Conservation (phyloP, 2,329 filamentous ascomycete genomes). For the Fusarium hainanense region DNA sequence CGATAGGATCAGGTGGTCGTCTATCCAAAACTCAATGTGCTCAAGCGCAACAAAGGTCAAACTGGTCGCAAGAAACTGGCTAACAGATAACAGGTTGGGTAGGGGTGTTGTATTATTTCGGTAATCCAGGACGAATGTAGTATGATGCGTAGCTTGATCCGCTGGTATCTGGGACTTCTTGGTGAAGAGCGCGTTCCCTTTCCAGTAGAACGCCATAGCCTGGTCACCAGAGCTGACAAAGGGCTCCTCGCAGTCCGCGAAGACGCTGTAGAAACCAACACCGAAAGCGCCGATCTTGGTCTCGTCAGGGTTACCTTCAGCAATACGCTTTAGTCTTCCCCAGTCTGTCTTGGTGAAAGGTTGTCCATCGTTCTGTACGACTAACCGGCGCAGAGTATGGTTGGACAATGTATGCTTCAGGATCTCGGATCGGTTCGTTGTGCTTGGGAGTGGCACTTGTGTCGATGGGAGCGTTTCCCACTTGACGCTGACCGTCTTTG, state of each 20-base stretch:
- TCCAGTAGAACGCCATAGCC: constrained; percentile 99
- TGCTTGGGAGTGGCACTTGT: constrained; percentile 74
- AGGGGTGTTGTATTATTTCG: constrained; percentile 87
- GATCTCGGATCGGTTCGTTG: constrained; percentile 74
- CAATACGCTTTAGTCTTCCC: constrained; percentile 92
- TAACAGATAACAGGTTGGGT: constrained; percentile 85
- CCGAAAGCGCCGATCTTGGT: constrained; percentile 99
- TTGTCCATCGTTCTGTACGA: constrained; percentile 92
- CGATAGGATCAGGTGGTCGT: constrained; percentile 83
- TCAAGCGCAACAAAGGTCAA: constrained; percentile 94
- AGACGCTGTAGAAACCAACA: constrained; percentile 98
- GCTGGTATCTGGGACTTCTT: constrained; percentile 80
- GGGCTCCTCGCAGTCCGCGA: constrained; percentile 96
- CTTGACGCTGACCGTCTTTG: constrained; percentile 87
- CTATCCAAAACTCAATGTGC: constrained; percentile 88
- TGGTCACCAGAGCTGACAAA: constrained; percentile 93
- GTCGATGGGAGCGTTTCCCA: constrained; percentile 92
- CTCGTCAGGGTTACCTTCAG: constrained; percentile 98
- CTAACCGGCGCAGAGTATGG: constrained; percentile 86
- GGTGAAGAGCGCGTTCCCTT: constrained; percentile 96
- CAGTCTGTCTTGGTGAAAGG: constrained; percentile 92
- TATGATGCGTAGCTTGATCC: constrained; percentile 74
- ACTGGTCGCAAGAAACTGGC: constrained; percentile 93
- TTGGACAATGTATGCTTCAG: constrained; percentile 86
- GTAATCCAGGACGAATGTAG: constrained; percentile 95